Evolutionary conservation across 768 basidiomycete species (phyloP).

Genomic region (Lepiota subincarnata): DNA sequence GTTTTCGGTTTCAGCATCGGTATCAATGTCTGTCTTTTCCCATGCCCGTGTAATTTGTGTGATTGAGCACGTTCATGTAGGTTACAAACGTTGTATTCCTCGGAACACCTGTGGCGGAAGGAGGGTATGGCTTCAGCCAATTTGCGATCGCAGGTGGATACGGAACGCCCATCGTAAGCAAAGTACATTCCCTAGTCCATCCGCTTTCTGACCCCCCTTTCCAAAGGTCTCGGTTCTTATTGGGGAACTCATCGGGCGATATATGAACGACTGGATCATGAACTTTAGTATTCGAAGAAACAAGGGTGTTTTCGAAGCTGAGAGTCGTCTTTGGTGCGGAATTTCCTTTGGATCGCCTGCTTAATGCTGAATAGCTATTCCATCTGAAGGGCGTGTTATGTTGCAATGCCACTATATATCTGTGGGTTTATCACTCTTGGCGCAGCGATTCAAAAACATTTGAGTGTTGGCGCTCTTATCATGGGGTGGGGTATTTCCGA

Average conservation of each 20-base stretch:
- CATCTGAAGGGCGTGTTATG: slow-evolving; percentile 41
- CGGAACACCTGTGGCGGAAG: slow-evolving; percentile 7
- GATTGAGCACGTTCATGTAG: slow-evolving; percentile 34
- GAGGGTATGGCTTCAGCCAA: slow-evolving; percentile 7
- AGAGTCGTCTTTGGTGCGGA: slow-evolving; percentile 46
- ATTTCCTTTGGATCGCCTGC: neutral
- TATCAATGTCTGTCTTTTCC: slow-evolving; percentile 24
- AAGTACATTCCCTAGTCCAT: slow-evolving; percentile 1
- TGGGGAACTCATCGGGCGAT: slow-evolving; percentile 33
- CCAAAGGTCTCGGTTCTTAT: slow-evolving; percentile 29
- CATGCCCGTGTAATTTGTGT: neutral
- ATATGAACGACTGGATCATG: slow-evolving; percentile 31
- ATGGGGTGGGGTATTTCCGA: slow-evolving; percentile 60
- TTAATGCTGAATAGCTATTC: slow-evolving; percentile 1
- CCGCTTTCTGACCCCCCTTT: slow-evolving; percentile 30
- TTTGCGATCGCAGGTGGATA: slow-evolving; percentile 11
- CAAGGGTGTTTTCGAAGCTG: slow-evolving; percentile 37
- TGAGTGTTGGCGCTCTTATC: slow-evolving; percentile 43
- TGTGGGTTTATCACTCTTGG: slow-evolving; percentile 51
- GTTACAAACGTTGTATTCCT: slow-evolving; percentile 25
- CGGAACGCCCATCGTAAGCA: slow-evolving; percentile 5
- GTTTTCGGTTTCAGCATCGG: slow-evolving; percentile 32
- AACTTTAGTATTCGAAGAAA: slow-evolving; percentile 27
- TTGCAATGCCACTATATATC: slow-evolving; percentile 51
- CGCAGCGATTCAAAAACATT: slow-evolving; percentile 42